Conservation (phyloP, 176 grass and related monocot species). For the Zea luxurians region DNA sequence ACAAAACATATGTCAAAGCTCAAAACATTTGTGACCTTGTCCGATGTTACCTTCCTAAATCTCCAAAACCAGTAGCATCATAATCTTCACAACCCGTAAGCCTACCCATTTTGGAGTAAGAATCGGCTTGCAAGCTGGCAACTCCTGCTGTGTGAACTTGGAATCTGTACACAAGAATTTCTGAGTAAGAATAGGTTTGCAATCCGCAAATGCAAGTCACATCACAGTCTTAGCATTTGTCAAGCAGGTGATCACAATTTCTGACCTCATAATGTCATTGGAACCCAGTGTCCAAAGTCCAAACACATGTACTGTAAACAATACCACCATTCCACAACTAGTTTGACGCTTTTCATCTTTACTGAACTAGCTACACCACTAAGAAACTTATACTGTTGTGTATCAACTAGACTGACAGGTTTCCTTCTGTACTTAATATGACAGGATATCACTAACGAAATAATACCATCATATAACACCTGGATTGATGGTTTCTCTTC, state of each 20-base stretch:
- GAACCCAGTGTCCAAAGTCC: neutral
- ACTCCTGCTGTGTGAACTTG: slow-evolving; percentile 95
- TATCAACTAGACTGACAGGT: neutral
- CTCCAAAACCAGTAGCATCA: neutral
- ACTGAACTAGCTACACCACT: neutral
- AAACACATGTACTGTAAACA: slow-evolving; percentile 22
- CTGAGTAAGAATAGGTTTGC: slow-evolving; percentile 12
- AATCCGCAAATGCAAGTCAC: neutral
- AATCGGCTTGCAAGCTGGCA: slow-evolving; percentile 96
- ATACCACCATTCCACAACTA: neutral
- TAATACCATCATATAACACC: neutral
- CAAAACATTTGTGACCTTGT: slow-evolving; percentile 22
- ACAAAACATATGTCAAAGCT: slow-evolving; percentile 30
- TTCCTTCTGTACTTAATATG: neutral
- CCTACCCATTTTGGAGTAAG: slow-evolving; percentile 96
- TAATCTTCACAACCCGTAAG: neutral
- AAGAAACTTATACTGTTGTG: neutral
- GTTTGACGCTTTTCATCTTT: neutral
- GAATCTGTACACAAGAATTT: slow-evolving; percentile 57
- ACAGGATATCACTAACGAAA: neutral
- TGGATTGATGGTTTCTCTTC: neutral
- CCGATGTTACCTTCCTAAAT: neutral
- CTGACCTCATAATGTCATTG: neutral
- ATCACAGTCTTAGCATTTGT: neutral
- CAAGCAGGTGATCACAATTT: neutral